Evolutionary conservation across 108 stramenopile species (phyloP), one percentile per base, ranked within the genome.

Genomic region (Parietichytrium sp.): DNA sequence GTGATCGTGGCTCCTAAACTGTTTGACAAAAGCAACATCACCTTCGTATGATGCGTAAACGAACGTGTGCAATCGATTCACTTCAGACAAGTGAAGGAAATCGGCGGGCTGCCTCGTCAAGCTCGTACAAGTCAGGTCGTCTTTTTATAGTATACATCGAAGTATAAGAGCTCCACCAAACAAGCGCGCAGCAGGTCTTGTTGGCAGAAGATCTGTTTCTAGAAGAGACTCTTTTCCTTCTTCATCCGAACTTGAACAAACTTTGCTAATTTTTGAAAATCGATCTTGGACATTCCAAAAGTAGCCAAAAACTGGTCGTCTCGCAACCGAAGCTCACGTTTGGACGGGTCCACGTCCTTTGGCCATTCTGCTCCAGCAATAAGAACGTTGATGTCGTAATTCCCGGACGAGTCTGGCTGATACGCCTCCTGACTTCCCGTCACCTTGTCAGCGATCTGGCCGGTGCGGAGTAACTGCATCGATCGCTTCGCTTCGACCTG

Each of bases 161-260:
- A n/a, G n/a, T n/a, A n/a, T n/a, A n/a, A n/a, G n/a, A n/a, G n/a
- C n/a, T n/a, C n/a, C n/a, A n/a, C n/a, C n/a, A n/a, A n/a, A n/a
- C n/a, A n/a, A n/a, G n/a, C n/a, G n/a, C n/a, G n/a, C n/a, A n/a
- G n/a, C n/a, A n/a, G n/a, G n/a, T n/a, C n/a, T n/a, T n/a, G n/a
- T n/a, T n/a, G n/a, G n/a, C n/a, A n/a, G n/a, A n/a, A n/a, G n/a
- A n/a, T n/a, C n/a, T n/a, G n/a, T n/a, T n/a, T n/a, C n/a, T n/a
- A 72, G 25, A 72, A 72, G 20, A 72, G 61, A 45, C 20, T 42
- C 10, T 72, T 33, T 12, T 7, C 42, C 33, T 3, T 72, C 42
- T 72, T 72, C 25, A 45, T 42, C 13, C 61, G 61, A 72, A 72
- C 45, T 13, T 42, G 61, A 33, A 72, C 61, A 27, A 25, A 72